Evolutionary conservation across 352 stramenopile genomes (phyloP), one percentile per base, ranked within the genome.

Genomic region (Phytophthora niederhauseri): DNA sequence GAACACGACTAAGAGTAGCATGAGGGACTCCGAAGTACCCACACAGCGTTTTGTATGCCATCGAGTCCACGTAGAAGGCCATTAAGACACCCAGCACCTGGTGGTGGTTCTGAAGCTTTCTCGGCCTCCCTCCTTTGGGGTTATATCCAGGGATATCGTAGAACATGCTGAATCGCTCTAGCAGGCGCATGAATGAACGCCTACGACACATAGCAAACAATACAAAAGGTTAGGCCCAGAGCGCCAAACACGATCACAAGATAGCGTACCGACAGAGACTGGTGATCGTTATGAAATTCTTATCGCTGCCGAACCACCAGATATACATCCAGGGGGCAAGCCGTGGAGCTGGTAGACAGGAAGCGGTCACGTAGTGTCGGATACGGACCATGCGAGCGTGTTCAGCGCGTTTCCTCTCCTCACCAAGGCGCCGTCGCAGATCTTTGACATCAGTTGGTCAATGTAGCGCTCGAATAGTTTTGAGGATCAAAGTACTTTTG

Each of bases 31-130:
- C 58, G 31, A 72, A 72, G 11, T 36, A 30, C 17, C 17, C 31
- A 12, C 45, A 64, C 15, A 64, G n/a, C 2, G 9, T 11, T 3
- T 66, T 51, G 5, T 45, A 6, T 14, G 49, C 51, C 53, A 76
- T 64, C 0, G 43, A 30, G 26, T 50, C 45, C 20, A 67, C 61
- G 54, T 72, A 76, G 41, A 66, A 76, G 4, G 60, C 53, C 2
- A 76, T 38, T 14, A 68, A 8, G 4, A 72, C 19, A 0, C 63
- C 63, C 0, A 72, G 30, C n/a, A 68, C 58, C 19, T 72, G 30
- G 45, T 72, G 69, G 7, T 69, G 49, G 7, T 66, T 36, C 8
- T 61, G 36, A 2, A 71, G 28, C 9, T 68, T 71, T 1, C 20
- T 31, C 3, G 68, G 68, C 6, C 63, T 20, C 2, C 63, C 68